phyloP scores from a whole-genome alignment of 176 grass and related monocot genomes.

The Aegilops tauschii region DNA sequence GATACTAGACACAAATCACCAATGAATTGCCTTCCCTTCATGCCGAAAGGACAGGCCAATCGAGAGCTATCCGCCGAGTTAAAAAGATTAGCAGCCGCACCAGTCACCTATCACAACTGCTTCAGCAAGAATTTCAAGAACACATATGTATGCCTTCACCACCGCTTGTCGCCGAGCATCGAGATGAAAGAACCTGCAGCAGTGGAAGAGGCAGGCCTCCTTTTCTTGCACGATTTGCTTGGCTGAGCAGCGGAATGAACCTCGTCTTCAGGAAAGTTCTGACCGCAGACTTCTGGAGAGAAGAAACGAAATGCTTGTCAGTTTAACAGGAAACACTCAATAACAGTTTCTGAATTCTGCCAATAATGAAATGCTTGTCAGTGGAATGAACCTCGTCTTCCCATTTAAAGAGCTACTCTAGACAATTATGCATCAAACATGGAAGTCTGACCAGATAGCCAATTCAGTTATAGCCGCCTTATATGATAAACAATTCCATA shows the following conservation, averaged over 20 bases:
- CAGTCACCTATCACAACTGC: background rate
- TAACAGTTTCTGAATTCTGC: background rate
- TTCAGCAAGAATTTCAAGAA: background rate
- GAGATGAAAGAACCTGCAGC: constrained; percentile 40
- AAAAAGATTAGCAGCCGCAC: background rate
- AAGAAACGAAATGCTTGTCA: constrained; percentile 14
- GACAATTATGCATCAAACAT: background rate
- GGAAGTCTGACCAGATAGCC: background rate
- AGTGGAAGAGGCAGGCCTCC: constrained; percentile 17
- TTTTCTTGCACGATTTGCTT: constrained; percentile 44
- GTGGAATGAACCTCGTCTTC: too few relatives aligned
- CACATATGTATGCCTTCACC: background rate
- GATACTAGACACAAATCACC: background rate
- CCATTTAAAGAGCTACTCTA: background rate
- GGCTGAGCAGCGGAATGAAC: constrained; percentile 19
- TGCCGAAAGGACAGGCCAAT: background rate
- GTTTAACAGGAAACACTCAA: too few relatives aligned
- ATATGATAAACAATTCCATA: too few relatives aligned
- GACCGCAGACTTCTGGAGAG: constrained; percentile 63
- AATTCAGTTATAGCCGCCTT: background rate
- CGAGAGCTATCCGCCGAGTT: background rate
- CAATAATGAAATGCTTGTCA: background rate
- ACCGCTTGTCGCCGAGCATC: constrained; percentile 6
- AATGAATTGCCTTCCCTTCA: background rate
- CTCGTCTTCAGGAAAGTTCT: constrained; percentile 67